Evolutionary conservation across 2,329 filamentous ascomycete genomes (phyloP).

Genomic region (Cladophialophora bantiana): DNA sequence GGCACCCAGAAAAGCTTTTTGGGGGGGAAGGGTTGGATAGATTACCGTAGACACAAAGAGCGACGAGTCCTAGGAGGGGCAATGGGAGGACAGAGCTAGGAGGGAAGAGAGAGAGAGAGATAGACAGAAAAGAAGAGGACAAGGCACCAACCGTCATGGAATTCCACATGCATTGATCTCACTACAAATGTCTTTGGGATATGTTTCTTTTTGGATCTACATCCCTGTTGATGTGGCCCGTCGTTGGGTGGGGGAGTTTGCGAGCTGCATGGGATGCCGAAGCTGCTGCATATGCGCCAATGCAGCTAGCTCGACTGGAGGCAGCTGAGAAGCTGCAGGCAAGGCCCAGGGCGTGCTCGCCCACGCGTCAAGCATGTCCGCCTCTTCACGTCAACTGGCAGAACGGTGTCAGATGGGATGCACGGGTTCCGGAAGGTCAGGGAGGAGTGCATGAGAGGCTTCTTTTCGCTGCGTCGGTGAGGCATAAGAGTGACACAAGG

Average conservation of each 20-base stretch:
- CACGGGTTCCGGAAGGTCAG: slow-evolving; percentile 1
- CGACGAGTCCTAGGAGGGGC: neutral
- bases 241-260: slow-evolving; percentile 15
- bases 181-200: slow-evolving; percentile 3
- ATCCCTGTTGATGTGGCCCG: slow-evolving; percentile 11
- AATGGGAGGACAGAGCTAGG: neutral
- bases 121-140: neutral
- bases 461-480: slow-evolving; percentile 24
- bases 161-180: slow-evolving; percentile 15
- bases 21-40: slow-evolving; percentile 9
- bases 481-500: slow-evolving; percentile 23
- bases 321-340: slow-evolving; percentile 27
- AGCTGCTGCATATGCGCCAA: slow-evolving; percentile 27
- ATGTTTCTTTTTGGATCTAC: slow-evolving; percentile 1
- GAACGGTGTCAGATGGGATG: neutral
- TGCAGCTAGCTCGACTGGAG: slow-evolving; percentile 21
- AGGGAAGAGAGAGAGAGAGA: neutral
- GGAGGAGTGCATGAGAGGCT: neutral
- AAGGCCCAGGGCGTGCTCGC: neutral
- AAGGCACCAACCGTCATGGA: neutral
- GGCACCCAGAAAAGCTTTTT: neutral
- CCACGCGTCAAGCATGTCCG: slow-evolving; percentile 15
- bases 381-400: slow-evolving; percentile 13
- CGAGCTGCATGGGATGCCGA: slow-evolving; percentile 26
- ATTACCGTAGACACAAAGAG: slow-evolving; percentile 9